Conservation (phyloP, 257 asterid species). For the Cinchona pubescens region DNA sequence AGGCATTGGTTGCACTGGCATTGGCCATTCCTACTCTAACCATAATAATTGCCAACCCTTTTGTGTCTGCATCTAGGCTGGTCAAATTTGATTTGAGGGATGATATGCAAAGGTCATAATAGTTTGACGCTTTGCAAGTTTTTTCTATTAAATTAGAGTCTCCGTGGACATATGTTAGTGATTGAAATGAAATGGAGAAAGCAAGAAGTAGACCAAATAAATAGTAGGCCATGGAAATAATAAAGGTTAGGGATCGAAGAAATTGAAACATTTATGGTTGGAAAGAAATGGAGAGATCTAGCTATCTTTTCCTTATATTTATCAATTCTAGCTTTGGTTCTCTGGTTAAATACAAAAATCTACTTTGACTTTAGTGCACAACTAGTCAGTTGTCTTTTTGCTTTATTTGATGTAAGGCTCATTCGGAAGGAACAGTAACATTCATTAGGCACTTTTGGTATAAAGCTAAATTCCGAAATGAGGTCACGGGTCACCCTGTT, state of each 20-base stretch:
- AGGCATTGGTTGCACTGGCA: conserved; percentile 64
- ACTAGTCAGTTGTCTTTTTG: conserved; percentile 10
- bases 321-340: neutral
- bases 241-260: neutral
- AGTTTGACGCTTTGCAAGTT: conserved; percentile 66
- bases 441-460: conserved; percentile 32
- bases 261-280: conserved; percentile 2
- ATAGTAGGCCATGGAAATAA: neutral
- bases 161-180: conserved; percentile 16
- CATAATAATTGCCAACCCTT: conserved; percentile 66
- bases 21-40: conserved; percentile 48
- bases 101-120: conserved; percentile 74
- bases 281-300: neutral
- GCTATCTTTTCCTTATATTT: neutral
- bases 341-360: neutral
- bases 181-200: conserved; percentile 27
- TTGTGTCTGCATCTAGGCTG: conserved; percentile 54
- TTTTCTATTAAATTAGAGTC: conserved; percentile 49
- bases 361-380: conserved; percentile 20
- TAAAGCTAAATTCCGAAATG: conserved; percentile 35
- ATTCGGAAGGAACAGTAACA: conserved; percentile 25
- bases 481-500: conserved; percentile 59
- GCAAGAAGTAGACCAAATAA: conserved; percentile 16
- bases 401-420: conserved; percentile 23
- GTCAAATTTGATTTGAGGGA: conserved; percentile 57